phyloP scores from a whole-genome alignment of 2,329 filamentous ascomycete genomes.

The Trichothecium sympodiale region DNA sequence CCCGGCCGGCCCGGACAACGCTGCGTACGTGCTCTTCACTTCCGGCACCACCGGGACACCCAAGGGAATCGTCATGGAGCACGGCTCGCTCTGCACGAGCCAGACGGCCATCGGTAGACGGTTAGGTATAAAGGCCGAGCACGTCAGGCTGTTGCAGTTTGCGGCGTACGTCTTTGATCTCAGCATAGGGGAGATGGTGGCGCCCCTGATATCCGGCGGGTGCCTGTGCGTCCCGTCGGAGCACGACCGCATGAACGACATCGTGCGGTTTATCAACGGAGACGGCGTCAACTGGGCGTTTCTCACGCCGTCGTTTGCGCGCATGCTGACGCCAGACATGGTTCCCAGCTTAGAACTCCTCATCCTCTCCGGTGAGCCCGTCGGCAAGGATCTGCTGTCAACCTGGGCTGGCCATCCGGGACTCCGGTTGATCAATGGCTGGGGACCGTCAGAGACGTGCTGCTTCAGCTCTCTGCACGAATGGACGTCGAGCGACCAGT shows the following conservation, averaged over 20 bases:
- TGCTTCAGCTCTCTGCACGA: conserved; percentile 5
- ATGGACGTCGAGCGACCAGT: background rate
- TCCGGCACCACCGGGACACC: conserved; percentile 10
- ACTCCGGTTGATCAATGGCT: conserved; percentile 5
- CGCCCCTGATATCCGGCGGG: background rate
- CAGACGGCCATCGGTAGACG: background rate
- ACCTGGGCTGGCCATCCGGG: conserved; percentile 5
- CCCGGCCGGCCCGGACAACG: conserved; percentile 1
- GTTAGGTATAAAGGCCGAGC: background rate
- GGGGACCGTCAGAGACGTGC: conserved; percentile 7
- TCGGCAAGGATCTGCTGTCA: conserved; percentile 5
- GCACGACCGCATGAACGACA: conserved; percentile 1
- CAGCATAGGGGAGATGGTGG: background rate
- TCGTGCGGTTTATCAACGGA: conserved; percentile 2
- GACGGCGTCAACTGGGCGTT: background rate
- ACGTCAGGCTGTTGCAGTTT: background rate
- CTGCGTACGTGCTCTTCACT: conserved; percentile 10
- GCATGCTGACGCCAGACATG: background rate
- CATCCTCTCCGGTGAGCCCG: conserved; percentile 6
- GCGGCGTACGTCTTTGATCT: background rate
- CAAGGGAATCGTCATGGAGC: conserved; percentile 10
- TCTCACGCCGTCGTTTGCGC: background rate
- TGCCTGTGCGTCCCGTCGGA: background rate
- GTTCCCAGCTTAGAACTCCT: conserved; percentile 2
- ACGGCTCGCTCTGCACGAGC: conserved; percentile 5